A percentile compares a stretch with the other conserved stretches of the same genome.
Conservation (phyloP, 352 stramenopile genomes). For the Globisporangium yorkense region DNA sequence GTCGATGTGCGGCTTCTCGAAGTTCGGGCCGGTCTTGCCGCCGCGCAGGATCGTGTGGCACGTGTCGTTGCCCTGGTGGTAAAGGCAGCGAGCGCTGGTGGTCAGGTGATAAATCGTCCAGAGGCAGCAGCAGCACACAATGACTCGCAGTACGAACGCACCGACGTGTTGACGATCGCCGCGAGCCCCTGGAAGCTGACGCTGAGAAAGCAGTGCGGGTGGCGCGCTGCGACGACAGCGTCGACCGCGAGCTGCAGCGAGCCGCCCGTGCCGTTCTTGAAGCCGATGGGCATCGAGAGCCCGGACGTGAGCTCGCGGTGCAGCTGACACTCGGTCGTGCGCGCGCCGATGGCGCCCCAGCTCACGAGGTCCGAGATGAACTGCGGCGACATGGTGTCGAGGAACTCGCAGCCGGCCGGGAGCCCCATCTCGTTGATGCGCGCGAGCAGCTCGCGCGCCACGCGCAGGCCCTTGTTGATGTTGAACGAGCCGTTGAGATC, state of each 20-base stretch:
- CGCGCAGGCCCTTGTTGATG: slow-evolving; percentile 88
- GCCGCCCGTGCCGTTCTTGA: slow-evolving; percentile 89
- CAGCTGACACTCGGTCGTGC: slow-evolving; percentile 87
- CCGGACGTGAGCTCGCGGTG: slow-evolving; percentile 87
- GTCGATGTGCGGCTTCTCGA: slow-evolving; percentile 77
- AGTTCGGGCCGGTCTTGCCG: slow-evolving; percentile 83
- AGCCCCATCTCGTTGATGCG: slow-evolving; percentile 86
- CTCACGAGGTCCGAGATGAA: slow-evolving; percentile 88
- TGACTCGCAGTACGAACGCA: slow-evolving; percentile 3
- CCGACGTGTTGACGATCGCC: slow-evolving; percentile 81
- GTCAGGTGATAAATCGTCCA: neutral
- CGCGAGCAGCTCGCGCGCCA: slow-evolving; percentile 76
- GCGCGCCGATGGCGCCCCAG: slow-evolving; percentile 88
- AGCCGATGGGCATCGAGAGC: slow-evolving; percentile 88
- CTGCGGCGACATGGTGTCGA: slow-evolving; percentile 89
- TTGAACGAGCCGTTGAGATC: slow-evolving; percentile 88
- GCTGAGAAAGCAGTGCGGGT: slow-evolving; percentile 87
- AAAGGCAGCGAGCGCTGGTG: neutral
- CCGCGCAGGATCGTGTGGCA: slow-evolving; percentile 89
- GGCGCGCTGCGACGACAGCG: slow-evolving; percentile 69
- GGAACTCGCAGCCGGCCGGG: slow-evolving; percentile 81
- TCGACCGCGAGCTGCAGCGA: slow-evolving; percentile 85
- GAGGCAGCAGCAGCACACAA: neutral
- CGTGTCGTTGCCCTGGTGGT: slow-evolving; percentile 64
- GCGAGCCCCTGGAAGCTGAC: slow-evolving; percentile 84